Base-by-base conservation (phyloP, 257 asterid species). In the Solanum ossicruentum region DNA sequence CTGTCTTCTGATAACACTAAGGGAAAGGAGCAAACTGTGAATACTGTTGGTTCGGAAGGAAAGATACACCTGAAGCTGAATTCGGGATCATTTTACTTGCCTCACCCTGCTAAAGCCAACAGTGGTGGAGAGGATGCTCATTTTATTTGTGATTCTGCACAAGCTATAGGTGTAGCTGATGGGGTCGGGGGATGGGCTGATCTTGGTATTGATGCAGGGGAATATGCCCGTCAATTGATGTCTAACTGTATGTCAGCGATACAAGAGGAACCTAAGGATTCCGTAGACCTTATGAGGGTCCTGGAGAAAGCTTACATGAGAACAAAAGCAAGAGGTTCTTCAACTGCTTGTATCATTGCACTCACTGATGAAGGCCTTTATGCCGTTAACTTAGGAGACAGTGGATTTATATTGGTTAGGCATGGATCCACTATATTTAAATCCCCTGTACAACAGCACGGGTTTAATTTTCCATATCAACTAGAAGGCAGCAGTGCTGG, bases 41-140 rank as follows among this genome's bases (percentile, higher is more conserved):
- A 1, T 75, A 49, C 82, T 13, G 6, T 16, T 75, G 81, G 15
- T 75, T 75, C 82, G 23, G 61, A 49, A 51, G 61, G 82, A 49
- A 75, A 49, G 61, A 49, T 49, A 8, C 82, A 49, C 5, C 61
- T 49, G 82, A 49, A 49, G 61, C 61, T 75, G 61, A 75, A 75
- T 75, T 49, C 75, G 3, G 84, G 84, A 3, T 81, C 72, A 3
- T 23, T 47, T 41, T 81, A 56, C 26, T 67, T 81, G 26, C 78
- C 85, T 6, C 83, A 85, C 26, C 77, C 78, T 8, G 72, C 65
- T 20, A n/a, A 43, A 15, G 12, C 9, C 26, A 85, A 58, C 5
- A 69, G 83, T 26, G 20, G 28, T 43, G 88, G 88, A 12, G 85
- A 85, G 21, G 88, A 85, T 61, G 88, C 88, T 47, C 56, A 70